phyloP scores from a whole-genome alignment of 2,329 filamentous ascomycete genomes.

The Paracoccidioides lutzii region DNA sequence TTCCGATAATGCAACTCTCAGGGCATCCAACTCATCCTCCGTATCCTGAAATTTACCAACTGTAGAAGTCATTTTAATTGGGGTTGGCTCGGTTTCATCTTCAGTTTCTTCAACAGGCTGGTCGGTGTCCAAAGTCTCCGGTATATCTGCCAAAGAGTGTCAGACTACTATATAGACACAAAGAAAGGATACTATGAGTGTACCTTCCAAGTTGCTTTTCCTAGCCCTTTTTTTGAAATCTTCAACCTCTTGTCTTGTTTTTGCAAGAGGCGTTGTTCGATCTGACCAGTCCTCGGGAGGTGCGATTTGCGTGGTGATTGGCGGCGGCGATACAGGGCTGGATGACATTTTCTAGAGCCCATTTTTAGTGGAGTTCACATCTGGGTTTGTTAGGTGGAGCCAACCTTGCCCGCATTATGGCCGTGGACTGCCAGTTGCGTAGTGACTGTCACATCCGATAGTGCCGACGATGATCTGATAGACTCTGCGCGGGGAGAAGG shows the following conservation, averaged over 20 bases:
- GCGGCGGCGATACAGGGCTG: conserved; percentile 49
- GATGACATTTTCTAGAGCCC: conserved; percentile 17
- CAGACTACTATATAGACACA: conserved; percentile 5
- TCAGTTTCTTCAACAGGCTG: conserved; percentile 10
- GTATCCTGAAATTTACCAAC: conserved; percentile 35
- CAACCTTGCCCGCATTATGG: conserved; percentile 15
- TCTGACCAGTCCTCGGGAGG: conserved; percentile 54
- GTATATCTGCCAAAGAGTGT: conserved; percentile 19
- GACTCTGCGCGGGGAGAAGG: conserved; percentile 10
- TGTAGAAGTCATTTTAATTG: conserved; percentile 13
- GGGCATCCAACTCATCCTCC: conserved; percentile 47
- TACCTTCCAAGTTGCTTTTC: conserved; percentile 67
- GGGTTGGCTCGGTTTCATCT: conserved; percentile 15
- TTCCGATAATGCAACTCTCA: conserved; percentile 68
- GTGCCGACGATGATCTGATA: conserved; percentile 17
- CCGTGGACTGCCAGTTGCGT: conserved; percentile 25
- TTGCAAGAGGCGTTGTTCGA: conserved; percentile 64
- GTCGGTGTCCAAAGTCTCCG: conserved; percentile 18
- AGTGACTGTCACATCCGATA: conserved; percentile 23
- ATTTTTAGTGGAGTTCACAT: conserved; percentile 5
- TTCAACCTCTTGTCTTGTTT: conserved; percentile 65
- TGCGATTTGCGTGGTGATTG: conserved; percentile 62
- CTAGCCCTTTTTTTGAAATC: conserved; percentile 40
- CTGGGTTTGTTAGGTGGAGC: not conserved
- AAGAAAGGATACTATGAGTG: conserved; percentile 21